These are phyloP conservation scores for Beauveria asiatica DNA, from an alignment of 2,329 filamentous ascomycete species.

Conservation along the genomic window DNA sequence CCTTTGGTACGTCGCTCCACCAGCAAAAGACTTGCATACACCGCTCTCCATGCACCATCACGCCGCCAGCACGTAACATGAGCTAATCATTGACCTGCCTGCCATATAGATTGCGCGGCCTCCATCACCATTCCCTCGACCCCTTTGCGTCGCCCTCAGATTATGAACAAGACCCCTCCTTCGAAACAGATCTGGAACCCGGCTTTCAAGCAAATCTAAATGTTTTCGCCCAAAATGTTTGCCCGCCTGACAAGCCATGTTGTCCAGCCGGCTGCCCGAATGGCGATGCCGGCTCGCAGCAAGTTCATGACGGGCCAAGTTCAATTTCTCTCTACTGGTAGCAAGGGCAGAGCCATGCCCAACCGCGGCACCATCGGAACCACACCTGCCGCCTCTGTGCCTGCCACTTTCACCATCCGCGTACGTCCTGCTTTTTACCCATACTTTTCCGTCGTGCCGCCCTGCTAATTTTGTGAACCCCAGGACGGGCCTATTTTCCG, in stretches of 20 bases:
- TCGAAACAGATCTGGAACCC: slow-evolving; percentile 12
- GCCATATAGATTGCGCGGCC: slow-evolving; percentile 2
- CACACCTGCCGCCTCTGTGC: slow-evolving; percentile 47
- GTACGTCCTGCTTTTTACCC: slow-evolving; percentile 37
- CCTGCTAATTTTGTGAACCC: slow-evolving; percentile 15
- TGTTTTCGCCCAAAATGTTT: slow-evolving; percentile 42
- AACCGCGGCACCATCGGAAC: slow-evolving; percentile 48
- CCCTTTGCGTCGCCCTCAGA: slow-evolving; percentile 9
- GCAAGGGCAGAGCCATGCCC: slow-evolving; percentile 62
- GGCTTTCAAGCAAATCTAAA: slow-evolving; percentile 12
- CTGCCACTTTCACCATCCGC: slow-evolving; percentile 88
- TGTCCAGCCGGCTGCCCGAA: slow-evolving; percentile 43
- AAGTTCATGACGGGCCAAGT: slow-evolving; percentile 30
- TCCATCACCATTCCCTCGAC: slow-evolving; percentile 3
- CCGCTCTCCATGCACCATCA: neutral
- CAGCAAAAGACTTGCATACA: neutral
- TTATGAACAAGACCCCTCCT: slow-evolving; percentile 12
- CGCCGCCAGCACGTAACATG: neutral
- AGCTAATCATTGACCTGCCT: neutral
- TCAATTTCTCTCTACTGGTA: slow-evolving; percentile 38
- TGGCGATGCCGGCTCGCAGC: slow-evolving; percentile 31
- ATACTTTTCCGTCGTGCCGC: neutral
- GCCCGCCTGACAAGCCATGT: slow-evolving; percentile 45
- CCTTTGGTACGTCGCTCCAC: slow-evolving; percentile 2
- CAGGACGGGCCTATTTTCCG: slow-evolving; percentile 92